Evolutionary conservation across 208 protist genomes (phyloP), one percentile per base, ranked within the genome.

Genomic region (Wallacemonas collosoma): DNA sequence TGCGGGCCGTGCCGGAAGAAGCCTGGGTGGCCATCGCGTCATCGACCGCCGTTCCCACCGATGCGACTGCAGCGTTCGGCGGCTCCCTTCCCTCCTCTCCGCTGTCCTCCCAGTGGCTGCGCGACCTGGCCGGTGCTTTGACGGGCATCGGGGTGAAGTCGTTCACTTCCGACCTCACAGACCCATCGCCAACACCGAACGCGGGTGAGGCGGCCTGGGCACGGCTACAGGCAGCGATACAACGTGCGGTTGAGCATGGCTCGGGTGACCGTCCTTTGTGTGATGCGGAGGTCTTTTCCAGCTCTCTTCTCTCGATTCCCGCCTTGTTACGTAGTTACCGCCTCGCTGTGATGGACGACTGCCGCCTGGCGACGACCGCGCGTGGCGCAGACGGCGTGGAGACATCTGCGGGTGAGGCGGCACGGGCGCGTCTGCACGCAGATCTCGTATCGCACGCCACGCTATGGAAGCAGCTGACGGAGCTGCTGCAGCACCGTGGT

Each of bases 281-380:
- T 11, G 57, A 63, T 8, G n/a, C 57, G 26, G 57, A 7, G 57
- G 36, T 63, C 36, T 39, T 63, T 17, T 63, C 57, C 17, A 63
- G 36, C 8, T 17, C 57, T 35, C 57, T 63, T 14, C 57, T 63
- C 57, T 63, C 57, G 11, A 35, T 63, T 9, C 57, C 57, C n/a
- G 57, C 38, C 11, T n/a, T 39, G 38, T 7, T 63, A n/a, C 57
- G 35, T 39, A 17, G 17, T 6, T 63, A 63, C 39, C 57, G 57
- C 17, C n/a, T 44, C 36, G 57, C 57, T 43, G 57, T 63, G 57
- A 17, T 17, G 15, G 15, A 8, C 47, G 47, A 51, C 26, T 26
- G 26, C 26, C 26, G 26, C 26, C 26, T 26, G 26, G 26, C 26
- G 26, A 26, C 26, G 26, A 26, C 26, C 26, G 26, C 26, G 26